Evolutionary conservation across 1,139 yeast species (phyloP).

Genomic region (Maudiozyma humilis): DNA sequence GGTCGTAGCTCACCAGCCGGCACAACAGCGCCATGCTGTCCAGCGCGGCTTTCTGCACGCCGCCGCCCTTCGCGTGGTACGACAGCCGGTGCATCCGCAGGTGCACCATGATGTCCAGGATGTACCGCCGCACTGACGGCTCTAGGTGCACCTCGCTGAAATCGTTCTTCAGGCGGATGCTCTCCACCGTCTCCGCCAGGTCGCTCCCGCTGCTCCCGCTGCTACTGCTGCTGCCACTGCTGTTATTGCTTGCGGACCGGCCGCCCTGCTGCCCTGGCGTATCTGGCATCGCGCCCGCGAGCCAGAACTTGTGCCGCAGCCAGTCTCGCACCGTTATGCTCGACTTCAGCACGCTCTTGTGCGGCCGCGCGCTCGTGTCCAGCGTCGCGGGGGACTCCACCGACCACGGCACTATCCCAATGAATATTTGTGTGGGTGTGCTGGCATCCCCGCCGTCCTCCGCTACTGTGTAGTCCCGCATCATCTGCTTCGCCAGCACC

Average conservation of each 20-base stretch:
- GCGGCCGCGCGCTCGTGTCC: not conserved
- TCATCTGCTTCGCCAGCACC: conserved; percentile 5
- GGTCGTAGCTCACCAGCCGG: conserved; percentile 17
- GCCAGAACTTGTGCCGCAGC: conserved; percentile 28
- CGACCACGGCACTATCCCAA: conserved; percentile 17
- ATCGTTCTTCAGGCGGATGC: conserved; percentile 2
- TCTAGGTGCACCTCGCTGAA: conserved; percentile 15
- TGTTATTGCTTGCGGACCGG: too few relatives aligned
- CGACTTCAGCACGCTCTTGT: conserved; percentile 5
- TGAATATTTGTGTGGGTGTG: conserved; percentile 9
- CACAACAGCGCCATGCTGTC: conserved; percentile 21
- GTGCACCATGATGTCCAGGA: conserved; percentile 30
- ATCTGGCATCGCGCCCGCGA: conserved; percentile 18
- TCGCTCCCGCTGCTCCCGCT: not conserved
- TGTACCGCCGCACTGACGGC: conserved; percentile 25
- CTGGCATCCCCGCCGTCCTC: not conserved
- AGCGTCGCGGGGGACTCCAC: not conserved
- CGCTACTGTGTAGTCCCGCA: conserved; percentile 3
- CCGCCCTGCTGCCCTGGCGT: not conserved
- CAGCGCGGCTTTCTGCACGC: conserved; percentile 22
- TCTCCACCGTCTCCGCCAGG: conserved; percentile 1
- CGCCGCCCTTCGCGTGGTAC: conserved; percentile 29
- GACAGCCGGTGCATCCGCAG: conserved; percentile 28
- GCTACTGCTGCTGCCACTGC: not conserved
- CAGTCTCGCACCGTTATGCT: conserved; percentile 12